Conservation (phyloP, 768 basidiomycete genomes). For the Leccinum rimulosum region DNA sequence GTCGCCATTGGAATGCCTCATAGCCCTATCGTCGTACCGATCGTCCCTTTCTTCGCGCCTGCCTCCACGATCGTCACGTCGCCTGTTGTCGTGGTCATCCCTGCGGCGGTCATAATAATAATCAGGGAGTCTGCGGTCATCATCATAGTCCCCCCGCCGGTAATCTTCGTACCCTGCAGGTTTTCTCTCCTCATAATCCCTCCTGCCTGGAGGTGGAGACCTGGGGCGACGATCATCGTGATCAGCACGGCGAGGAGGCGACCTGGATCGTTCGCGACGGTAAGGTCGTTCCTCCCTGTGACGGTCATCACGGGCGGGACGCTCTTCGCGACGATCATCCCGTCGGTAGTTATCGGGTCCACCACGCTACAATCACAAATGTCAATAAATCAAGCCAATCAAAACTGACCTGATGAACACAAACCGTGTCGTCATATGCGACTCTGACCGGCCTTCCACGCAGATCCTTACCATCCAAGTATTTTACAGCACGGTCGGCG, state of each 20-base stretch:
- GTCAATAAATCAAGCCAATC: neutral
- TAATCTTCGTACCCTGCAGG: constrained; percentile 92
- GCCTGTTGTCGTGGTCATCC: constrained; percentile 61
- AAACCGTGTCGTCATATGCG: constrained; percentile 57
- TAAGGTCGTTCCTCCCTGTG: constrained; percentile 49
- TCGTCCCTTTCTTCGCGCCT: constrained; percentile 85
- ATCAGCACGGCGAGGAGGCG: constrained; percentile 71
- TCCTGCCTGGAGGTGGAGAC: constrained; percentile 71
- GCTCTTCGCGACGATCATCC: constrained; percentile 66
- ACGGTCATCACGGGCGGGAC: constrained; percentile 52
- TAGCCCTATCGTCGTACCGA: constrained; percentile 70
- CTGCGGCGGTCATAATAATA: constrained; percentile 85
- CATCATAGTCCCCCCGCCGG: constrained; percentile 75
- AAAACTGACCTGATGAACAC: constrained; percentile 22
- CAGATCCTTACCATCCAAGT: constrained; percentile 82
- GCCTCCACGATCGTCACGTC: constrained; percentile 65
- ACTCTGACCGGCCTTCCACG: constrained; percentile 81
- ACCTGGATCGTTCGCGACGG: constrained; percentile 82
- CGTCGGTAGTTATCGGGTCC: constrained; percentile 75
- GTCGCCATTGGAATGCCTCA: constrained; percentile 77
- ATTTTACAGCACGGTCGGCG: constrained; percentile 89
- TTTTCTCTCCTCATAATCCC: constrained; percentile 82
- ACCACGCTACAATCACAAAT: constrained; percentile 44
- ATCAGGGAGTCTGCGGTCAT: constrained; percentile 82
- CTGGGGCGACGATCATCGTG: constrained; percentile 78